These are phyloP conservation scores for Asterophora lycoperdoides DNA, from an alignment of 768 basidiomycete species.

Conservation along the genomic window DNA sequence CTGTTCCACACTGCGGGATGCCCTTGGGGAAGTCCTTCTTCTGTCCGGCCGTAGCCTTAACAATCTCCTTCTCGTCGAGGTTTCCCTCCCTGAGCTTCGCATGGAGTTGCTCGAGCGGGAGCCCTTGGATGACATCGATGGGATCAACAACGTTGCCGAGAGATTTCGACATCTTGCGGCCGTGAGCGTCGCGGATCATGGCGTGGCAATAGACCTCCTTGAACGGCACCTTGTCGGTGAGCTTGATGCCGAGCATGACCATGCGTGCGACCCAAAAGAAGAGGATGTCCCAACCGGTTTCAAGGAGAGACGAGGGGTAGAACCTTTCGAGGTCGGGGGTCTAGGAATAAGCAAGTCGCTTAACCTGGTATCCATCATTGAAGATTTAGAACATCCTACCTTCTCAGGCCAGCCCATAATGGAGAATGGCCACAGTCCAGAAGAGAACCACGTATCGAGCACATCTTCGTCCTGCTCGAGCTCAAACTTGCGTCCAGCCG, in stretches of 20 bases:
- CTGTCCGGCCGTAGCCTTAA: conserved; percentile 89
- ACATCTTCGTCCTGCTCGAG: conserved; percentile 96
- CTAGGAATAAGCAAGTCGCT: conserved; percentile 30
- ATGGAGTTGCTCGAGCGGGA: conserved; percentile 75
- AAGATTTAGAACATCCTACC: conserved; percentile 31
- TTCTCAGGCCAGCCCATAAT: conserved; percentile 98
- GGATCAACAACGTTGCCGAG: conserved; percentile 98
- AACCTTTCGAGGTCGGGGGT: conserved; percentile 74
- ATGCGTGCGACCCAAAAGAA: conserved; percentile 99
- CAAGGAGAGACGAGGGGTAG: conserved; percentile 88
- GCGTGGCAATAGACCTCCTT: conserved; percentile 95
- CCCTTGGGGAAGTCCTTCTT: conserved; percentile 99
- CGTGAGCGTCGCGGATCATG: conserved; percentile 98
- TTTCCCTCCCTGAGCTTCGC: conserved; percentile 87
- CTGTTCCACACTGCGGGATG: conserved; percentile 97
- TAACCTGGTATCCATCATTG: not conserved
- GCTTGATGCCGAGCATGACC: conserved; percentile 86
- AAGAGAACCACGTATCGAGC: conserved; percentile 99
- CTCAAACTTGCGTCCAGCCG: conserved; percentile 61
- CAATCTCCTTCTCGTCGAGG: conserved; percentile 87
- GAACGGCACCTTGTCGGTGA: conserved; percentile 92
- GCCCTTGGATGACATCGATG: conserved; percentile 87
- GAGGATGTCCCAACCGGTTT: conserved; percentile 99
- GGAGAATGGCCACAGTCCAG: conserved; percentile 95
- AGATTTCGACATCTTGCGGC: conserved; percentile 98